Evolutionary conservation across 768 basidiomycete species (phyloP).

Genomic region (Terana coerulea): DNA sequence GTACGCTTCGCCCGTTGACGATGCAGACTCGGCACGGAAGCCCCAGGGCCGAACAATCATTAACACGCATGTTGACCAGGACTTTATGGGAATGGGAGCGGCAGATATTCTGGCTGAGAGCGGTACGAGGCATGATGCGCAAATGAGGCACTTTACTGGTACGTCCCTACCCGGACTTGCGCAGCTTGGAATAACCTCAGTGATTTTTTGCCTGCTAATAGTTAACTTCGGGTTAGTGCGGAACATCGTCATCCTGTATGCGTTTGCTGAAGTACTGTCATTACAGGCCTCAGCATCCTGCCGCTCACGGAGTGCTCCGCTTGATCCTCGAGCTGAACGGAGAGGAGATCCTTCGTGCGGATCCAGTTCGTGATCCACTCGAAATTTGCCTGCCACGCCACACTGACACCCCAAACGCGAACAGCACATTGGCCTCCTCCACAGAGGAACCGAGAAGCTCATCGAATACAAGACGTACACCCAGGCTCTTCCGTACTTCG

Average conservation of each 20-base stretch:
- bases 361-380: conserved; percentile 52
- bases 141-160: conserved; percentile 95
- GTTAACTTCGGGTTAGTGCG: conserved; percentile 84
- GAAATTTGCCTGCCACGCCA: background rate
- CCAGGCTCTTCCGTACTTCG: conserved; percentile 97
- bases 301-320: conserved; percentile 96
- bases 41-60: conserved; percentile 30
- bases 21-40: background rate
- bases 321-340: conserved; percentile 97
- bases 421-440: conserved; percentile 93
- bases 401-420: no score
- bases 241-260: background rate
- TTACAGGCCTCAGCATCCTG: conserved; percentile 92
- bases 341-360: conserved; percentile 87
- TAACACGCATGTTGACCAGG: conserved; percentile 77
- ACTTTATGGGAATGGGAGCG: conserved; percentile 76
- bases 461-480: conserved; percentile 99
- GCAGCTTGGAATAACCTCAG: background rate
- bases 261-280: background rate
- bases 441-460: conserved; percentile 97
- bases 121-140: conserved; percentile 64
- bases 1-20: conserved; percentile 3
- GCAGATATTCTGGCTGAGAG: conserved; percentile 79
- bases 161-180: conserved; percentile 21
- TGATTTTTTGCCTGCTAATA: conserved; percentile 25